A percentile compares a stretch with the other conserved stretches of the same genome.
Conservation (phyloP, 305 asterid species). For the Solanum hybrid region DNA sequence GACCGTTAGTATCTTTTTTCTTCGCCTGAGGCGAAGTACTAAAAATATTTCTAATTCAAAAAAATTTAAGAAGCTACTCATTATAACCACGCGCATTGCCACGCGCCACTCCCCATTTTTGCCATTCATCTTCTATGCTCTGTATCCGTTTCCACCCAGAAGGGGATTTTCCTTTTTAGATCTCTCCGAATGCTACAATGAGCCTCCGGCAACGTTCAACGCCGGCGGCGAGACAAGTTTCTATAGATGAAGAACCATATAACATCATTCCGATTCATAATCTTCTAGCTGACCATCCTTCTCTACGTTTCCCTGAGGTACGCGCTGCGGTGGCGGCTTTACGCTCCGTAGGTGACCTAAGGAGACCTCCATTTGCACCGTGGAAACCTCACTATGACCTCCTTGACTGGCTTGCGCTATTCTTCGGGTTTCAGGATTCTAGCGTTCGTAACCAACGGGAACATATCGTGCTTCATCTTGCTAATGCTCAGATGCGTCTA, state of each 20-base stretch:
- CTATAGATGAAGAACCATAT: slow-evolving; percentile 34
- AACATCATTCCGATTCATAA: slow-evolving; percentile 81
- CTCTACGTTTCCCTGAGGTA: slow-evolving; percentile 84
- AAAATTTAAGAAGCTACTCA: background rate
- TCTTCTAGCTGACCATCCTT: slow-evolving; percentile 91
- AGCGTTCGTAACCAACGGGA: slow-evolving; percentile 84
- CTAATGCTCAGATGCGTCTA: slow-evolving; percentile 39
- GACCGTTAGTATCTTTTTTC: background rate
- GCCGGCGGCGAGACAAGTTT: slow-evolving; percentile 17
- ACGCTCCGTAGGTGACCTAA: slow-evolving; percentile 72
- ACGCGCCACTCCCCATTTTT: background rate
- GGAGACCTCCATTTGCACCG: slow-evolving; percentile 64
- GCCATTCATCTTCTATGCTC: background rate
- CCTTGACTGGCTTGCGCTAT: slow-evolving; percentile 77
- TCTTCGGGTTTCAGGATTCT: slow-evolving; percentile 82
- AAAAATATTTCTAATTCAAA: background rate
- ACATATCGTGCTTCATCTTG: slow-evolving; percentile 76
- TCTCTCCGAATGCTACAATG: slow-evolving; percentile 50
- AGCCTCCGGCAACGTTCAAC: slow-evolving; percentile 40
- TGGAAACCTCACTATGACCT: slow-evolving; percentile 78
- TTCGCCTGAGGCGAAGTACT: background rate
- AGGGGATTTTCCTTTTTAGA: slow-evolving; percentile 5
- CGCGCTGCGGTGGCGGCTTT: slow-evolving; percentile 82
- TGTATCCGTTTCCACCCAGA: background rate
- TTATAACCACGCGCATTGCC: background rate